Evolutionary conservation across 2,329 filamentous ascomycete species (phyloP).

Genomic region (Didymella sp.): DNA sequence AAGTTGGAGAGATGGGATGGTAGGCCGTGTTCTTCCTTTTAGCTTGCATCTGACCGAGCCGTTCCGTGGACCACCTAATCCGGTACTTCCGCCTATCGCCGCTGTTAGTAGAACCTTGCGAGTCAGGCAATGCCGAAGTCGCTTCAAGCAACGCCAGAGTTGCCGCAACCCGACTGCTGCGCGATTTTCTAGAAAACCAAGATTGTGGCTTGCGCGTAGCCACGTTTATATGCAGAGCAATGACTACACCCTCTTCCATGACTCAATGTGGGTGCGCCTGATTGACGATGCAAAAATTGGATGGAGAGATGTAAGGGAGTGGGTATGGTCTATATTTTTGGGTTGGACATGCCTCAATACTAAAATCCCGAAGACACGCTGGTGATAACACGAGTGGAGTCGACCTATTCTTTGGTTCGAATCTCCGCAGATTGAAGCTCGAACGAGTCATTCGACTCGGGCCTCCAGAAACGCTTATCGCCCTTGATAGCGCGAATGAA

Average conservation of each 20-base stretch:
- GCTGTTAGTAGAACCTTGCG: constrained; percentile 14
- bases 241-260: constrained; percentile 4
- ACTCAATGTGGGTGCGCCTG: not conserved
- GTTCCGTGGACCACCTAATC: constrained; percentile 1
- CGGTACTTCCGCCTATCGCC: constrained; percentile 10
- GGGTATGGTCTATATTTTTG: constrained; percentile 1
- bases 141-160: constrained; percentile 1
- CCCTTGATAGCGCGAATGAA: constrained; percentile 35
- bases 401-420: constrained; percentile 17
- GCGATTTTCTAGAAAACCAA: not conserved
- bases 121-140: constrained; percentile 14
- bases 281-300: not conserved
- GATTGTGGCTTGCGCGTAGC: not conserved
- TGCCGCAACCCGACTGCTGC: not conserved
- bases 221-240: constrained; percentile 2
- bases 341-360: constrained; percentile 4
- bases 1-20: not conserved
- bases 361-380: constrained; percentile 1
- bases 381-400: not conserved
- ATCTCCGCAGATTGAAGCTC: constrained; percentile 30
- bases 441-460: constrained; percentile 29
- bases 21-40: not conserved
- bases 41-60: constrained; percentile 20
- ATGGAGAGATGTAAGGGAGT: not conserved
- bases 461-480: constrained; percentile 35